Base-by-base conservation (phyloP, 306 rosid species). In the Geum urbanum region DNA sequence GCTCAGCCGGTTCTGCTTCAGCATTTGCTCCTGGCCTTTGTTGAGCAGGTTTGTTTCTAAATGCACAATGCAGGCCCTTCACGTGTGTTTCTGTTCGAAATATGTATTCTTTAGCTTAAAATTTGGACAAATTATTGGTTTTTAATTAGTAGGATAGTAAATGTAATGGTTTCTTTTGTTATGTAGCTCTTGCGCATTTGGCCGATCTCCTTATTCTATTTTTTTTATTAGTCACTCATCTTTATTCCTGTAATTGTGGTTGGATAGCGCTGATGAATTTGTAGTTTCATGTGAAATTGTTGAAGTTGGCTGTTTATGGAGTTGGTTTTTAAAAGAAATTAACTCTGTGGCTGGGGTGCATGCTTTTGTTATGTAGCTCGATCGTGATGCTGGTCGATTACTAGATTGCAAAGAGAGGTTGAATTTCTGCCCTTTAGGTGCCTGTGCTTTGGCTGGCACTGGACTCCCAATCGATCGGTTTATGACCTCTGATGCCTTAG, bases 401-500 rank as follows among this genome's bases (percentile, higher is more conserved):
- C 67, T 82, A 55, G 99, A 94, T 71, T 94, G 99, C 78, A 87
- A 92, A 72, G 89, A 77, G 76, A 86, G 99, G 82, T 67, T 88
- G 85, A 94, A 94, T 86, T 86, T 83, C 77, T 84, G 91, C 67
- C 95, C 99, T 1, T 78, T 94, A 70, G 99, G 99, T 16, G 97
- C 96, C 69, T 94, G 99, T 86, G 99, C 99, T n/a, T 70, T 94
- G 84, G 99, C 99, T 5, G 96, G 99, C 77, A 91, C 97, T 18
- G 99, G 99, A 68, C 97, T 94, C 49, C 97, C 99, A n/a, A 94
- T 94, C 20, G 97, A 94, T 64, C 86, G 99, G 37, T 91, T 90
- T 83, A 94, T 94, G 99, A 94, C 99, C 56, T 88, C 99, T 15
- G 75, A 83, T 10, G 95, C 89, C 60, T 73, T 94, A 74, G 91